phyloP scores from a whole-genome alignment of 2,329 filamentous ascomycete species.

The Sarocladiaceae sp. region DNA sequence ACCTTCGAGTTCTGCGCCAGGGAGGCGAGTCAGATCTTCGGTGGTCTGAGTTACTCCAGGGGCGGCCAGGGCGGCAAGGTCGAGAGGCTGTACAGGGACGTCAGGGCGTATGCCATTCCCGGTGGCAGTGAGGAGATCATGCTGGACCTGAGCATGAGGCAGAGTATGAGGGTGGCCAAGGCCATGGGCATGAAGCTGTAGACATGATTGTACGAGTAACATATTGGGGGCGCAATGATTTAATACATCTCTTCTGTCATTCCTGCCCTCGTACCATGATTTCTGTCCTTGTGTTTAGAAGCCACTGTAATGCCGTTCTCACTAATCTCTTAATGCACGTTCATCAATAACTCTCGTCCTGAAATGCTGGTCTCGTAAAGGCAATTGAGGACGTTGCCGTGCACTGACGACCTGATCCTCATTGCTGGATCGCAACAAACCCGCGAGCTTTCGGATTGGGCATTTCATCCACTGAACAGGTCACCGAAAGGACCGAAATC shows the following conservation, averaged over 20 bases:
- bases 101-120: slow-evolving; percentile 92
- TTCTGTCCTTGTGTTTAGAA: neutral
- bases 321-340: no score
- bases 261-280: no score
- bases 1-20: slow-evolving; percentile 98
- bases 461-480: no score
- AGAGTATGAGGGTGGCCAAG: slow-evolving; percentile 84
- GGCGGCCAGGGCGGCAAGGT: slow-evolving; percentile 95
- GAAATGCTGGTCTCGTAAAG: no score
- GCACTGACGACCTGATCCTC: no score
- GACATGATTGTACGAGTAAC: slow-evolving; percentile 12
- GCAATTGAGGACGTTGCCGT: no score
- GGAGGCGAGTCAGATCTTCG: slow-evolving; percentile 96
- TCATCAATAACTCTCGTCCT: no score
- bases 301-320: neutral
- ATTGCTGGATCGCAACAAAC: no score
- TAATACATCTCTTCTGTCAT: neutral
- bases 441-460: no score
- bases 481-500: no score
- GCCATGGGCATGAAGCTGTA: slow-evolving; percentile 94
- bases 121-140: slow-evolving; percentile 98
- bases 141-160: slow-evolving; percentile 91
- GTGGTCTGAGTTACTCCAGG: slow-evolving; percentile 84
- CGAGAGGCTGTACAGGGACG: slow-evolving; percentile 90
- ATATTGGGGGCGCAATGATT: neutral